Percentiles rank a stretch among this genome's conserved stretches.
These are phyloP conservation scores for Suhomyces bokatorum DNA, from an alignment of 1,139 yeast genomes.

Conservation along the genomic window DNA sequence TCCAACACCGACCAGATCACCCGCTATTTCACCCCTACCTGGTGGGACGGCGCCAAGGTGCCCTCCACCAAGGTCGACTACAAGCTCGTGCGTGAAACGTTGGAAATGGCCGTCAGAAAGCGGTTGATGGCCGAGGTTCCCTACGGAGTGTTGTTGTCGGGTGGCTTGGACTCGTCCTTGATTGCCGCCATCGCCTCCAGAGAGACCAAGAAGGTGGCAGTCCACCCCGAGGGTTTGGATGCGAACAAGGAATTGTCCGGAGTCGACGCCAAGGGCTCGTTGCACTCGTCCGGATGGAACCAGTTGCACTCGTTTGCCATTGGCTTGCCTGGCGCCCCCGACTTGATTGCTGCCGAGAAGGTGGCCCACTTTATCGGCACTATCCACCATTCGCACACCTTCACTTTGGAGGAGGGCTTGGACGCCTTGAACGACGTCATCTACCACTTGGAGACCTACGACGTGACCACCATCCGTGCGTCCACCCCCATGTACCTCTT, in stretches of 20 bases:
- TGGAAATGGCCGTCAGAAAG: conserved; percentile 96
- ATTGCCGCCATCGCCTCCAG: conserved; percentile 97
- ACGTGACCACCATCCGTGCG: conserved; percentile 98
- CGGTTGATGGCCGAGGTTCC: conserved; percentile 99
- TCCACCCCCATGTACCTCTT: conserved; percentile 98
- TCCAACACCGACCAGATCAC: conserved; percentile 82
- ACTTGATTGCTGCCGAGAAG: conserved; percentile 91
- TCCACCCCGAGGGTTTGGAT: conserved; percentile 47
- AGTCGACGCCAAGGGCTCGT: conserved; percentile 82
- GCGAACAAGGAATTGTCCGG: conserved; percentile 76
- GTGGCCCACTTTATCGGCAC: conserved; percentile 96
- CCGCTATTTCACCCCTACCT: conserved; percentile 85
- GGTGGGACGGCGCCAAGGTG: conserved; percentile 83
- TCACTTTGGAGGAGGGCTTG: conserved; percentile 93
- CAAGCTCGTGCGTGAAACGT: conserved; percentile 67
- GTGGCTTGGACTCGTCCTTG: conserved; percentile 94
- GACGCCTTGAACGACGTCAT: conserved; percentile 95
- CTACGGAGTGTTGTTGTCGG: conserved; percentile 92
- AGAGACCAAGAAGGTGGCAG: conserved; percentile 81
- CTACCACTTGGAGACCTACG: conserved; percentile 94
- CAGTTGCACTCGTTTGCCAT: conserved; percentile 89
- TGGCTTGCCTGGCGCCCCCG: conserved; percentile 98
- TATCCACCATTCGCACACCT: conserved; percentile 95
- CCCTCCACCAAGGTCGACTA: conserved; percentile 78
- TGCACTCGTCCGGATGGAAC: conserved; percentile 79